Conservation (phyloP, 148 eudicot species). For the Camellia sinensis region DNA sequence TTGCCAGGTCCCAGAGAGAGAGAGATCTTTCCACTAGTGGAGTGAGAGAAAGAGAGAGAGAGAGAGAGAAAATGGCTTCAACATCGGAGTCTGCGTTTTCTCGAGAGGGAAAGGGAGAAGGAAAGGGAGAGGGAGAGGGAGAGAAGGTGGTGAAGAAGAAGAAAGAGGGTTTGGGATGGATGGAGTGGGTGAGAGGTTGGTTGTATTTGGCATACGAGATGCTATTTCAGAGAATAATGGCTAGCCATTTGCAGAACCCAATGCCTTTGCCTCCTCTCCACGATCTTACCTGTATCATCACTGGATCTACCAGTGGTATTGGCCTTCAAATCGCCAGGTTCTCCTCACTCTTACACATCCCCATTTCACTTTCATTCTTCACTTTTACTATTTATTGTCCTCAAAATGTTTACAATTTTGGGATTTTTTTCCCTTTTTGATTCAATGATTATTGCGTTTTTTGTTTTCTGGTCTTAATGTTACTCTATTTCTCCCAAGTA, state of each 20-base stretch:
- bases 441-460: not conserved
- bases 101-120: constrained; percentile 6
- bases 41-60: not conserved
- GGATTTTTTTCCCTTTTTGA: not conserved
- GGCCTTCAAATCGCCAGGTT: constrained; percentile 87
- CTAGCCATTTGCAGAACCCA: constrained; percentile 75
- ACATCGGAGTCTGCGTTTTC: not conserved
- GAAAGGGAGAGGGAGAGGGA: not conserved
- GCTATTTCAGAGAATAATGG: constrained; percentile 77
- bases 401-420: not conserved
- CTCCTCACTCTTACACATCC: not conserved
- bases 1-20: too few species aligned
- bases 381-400: not conserved
- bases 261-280: constrained; percentile 80
- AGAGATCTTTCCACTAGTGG: too few species aligned
- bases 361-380: not conserved
- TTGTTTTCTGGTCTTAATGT: too few species aligned
- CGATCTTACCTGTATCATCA: constrained; percentile 69
- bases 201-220: constrained; percentile 57
- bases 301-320: constrained; percentile 90
- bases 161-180: constrained; percentile 77
- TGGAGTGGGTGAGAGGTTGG: constrained; percentile 87
- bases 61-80: not conserved
- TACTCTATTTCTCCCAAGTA: too few species aligned
- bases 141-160: constrained; percentile 7